Conservation (phyloP, 108 stramenopile species). For the Cyclotella distinguenda region DNA sequence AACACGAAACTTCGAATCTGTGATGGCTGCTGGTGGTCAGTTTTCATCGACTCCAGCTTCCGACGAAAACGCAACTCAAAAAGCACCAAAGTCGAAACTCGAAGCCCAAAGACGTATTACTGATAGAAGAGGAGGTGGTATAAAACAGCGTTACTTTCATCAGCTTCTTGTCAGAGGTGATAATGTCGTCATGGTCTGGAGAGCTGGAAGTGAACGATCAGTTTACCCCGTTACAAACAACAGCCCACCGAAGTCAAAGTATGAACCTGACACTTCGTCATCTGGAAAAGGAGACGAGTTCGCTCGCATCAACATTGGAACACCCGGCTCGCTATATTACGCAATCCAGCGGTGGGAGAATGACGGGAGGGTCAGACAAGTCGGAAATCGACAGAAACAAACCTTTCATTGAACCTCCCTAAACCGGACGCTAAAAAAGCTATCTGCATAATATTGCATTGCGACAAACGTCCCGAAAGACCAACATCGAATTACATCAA, state of each 20-base stretch:
- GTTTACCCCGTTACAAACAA: constrained; percentile 37
- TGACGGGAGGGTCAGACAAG: too few species aligned
- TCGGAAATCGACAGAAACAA: too few species aligned
- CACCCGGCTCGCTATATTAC: constrained; percentile 39
- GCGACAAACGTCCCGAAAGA: too few species aligned
- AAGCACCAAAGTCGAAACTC: constrained; percentile 40
- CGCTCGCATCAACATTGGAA: constrained; percentile 35
- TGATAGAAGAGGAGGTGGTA: constrained; percentile 42
- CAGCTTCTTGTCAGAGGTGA: constrained; percentile 80
- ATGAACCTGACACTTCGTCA: constrained; percentile 3
- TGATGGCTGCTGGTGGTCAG: constrained; percentile 43
- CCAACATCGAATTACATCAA: too few species aligned
- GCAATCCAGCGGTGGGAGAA: constrained; percentile 35
- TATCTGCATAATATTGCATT: too few species aligned
- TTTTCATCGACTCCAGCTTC: constrained; percentile 24
- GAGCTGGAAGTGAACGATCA: constrained; percentile 57
- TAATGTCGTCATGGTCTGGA: constrained; percentile 79
- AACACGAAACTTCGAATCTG: constrained; percentile 14
- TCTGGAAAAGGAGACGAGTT: neutral
- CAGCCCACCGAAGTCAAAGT: constrained; percentile 22
- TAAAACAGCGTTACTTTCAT: constrained; percentile 64
- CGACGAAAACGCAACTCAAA: neutral
- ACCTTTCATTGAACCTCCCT: too few species aligned
- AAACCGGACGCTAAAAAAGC: too few species aligned
- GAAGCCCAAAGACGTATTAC: constrained; percentile 40